A percentile compares a stretch with the other conserved stretches of the same genome.
These are phyloP conservation scores for Neurospora terricola DNA, from an alignment of 495 filamentous ascomycete genomes.

Conservation along the genomic window DNA sequence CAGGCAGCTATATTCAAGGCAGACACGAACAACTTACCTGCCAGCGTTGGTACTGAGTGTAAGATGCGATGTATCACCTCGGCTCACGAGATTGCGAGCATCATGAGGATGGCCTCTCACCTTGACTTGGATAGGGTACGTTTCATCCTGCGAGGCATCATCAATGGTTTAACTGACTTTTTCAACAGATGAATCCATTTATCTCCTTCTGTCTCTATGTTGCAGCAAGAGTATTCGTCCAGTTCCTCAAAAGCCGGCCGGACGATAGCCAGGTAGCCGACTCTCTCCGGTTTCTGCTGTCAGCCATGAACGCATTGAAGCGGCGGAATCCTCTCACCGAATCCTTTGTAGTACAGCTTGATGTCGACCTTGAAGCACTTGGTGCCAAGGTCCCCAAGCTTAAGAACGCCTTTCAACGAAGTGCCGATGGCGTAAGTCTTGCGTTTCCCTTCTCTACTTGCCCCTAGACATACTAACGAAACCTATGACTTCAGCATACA, in stretches of 20 bases:
- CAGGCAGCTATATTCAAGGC: conserved; percentile 98
- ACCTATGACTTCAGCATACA: neutral
- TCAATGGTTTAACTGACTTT: neutral
- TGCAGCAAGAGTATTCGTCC: conserved; percentile 86
- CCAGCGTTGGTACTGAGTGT: conserved; percentile 72
- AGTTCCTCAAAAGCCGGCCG: conserved; percentile 82
- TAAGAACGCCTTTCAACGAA: conserved; percentile 38
- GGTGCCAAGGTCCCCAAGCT: conserved; percentile 43
- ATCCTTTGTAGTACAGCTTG: conserved; percentile 88
- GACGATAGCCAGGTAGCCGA: conserved; percentile 73
- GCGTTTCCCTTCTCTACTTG: neutral
- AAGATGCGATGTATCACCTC: conserved; percentile 89
- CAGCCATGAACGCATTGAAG: conserved; percentile 82
- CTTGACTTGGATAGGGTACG: conserved; percentile 75
- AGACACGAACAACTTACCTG: conserved; percentile 74
- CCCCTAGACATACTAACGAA: neutral
- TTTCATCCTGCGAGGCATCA: conserved; percentile 2
- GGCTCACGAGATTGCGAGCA: conserved; percentile 87
- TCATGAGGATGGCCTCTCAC: conserved; percentile 93
- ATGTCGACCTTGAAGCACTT: conserved; percentile 75
- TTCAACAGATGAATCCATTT: conserved; percentile 81
- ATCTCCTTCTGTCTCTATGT: conserved; percentile 95
- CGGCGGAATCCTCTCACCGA: conserved; percentile 84
- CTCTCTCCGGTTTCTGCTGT: conserved; percentile 80
- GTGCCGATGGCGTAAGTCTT: conserved; percentile 37